Evolutionary conservation across 176 grass and related monocot genomes (phyloP), one percentile per base, ranked within the genome.

Genomic region (Rhynchospora tenuis): DNA sequence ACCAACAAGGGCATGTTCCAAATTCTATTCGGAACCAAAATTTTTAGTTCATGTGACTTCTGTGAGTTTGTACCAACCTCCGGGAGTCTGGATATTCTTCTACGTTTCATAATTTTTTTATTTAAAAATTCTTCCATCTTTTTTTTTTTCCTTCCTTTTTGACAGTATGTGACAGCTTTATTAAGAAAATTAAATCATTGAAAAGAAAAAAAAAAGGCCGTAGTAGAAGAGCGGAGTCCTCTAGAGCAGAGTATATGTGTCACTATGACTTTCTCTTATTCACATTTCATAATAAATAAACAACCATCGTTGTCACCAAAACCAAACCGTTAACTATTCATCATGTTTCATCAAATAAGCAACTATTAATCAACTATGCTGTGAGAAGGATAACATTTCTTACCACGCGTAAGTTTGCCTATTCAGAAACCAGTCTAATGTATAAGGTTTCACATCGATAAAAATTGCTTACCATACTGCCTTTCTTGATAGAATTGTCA

Each of bases 211-310:
- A 26, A 2, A 4, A 5, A 42, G 26, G 70, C 5, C 2, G 4
- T 1, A 20, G 12, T 45, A 19, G 1, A 42, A n/a, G 17, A 47
- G 68, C 6, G 19, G 26, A 64, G 24, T 64, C 61, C 61, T 20
- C 68, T 47, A 72, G 15, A 69, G 26, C 11, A 60, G 24, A 64
- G 60, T 27, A 33, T 15, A 68, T 33, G 11, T 44, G 29, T 69
- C 65, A 69, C 65, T n/a, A 44, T 43, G 31, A 72, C 17, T 72
- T 47, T 20, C 19, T 28, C 54, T 16, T 52, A 74, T 52, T 74
- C 11, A 29, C 48, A 76, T 29, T 76, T 55, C 13, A 55, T 29
- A 28, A 76, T 76, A 56, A 55, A 76, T 76, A 76, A 76, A 75
- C 6, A 70, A 28, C 6, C 46, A 56, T 29, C 1, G 6, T 76